Conservation (phyloP, 2,329 filamentous ascomycete genomes). For the Juglanconis sp. region DNA sequence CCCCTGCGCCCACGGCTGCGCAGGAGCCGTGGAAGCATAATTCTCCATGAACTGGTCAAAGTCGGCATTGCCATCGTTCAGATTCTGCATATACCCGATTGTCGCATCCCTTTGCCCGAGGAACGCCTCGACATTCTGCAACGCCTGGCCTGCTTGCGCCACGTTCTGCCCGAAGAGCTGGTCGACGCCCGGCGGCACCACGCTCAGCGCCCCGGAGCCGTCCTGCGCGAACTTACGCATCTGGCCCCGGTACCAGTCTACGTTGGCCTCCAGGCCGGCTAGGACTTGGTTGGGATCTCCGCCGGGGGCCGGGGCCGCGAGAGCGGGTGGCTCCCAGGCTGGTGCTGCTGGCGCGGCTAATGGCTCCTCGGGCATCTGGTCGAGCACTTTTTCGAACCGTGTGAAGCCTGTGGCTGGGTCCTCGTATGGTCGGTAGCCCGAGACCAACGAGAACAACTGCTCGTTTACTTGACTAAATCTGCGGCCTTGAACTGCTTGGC, state of each 20-base stretch:
- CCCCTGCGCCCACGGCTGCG: too few relatives aligned
- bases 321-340: too few relatives aligned
- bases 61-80: background rate
- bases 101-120: slow-evolving; percentile 1
- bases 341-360: too few relatives aligned
- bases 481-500: background rate
- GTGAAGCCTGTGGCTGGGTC: background rate
- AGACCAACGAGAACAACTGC: background rate
- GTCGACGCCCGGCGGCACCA: background rate
- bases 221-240: background rate
- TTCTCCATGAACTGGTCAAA: too few relatives aligned
- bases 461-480: background rate
- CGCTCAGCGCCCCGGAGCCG: background rate
- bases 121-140: slow-evolving; percentile 4
- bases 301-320: too few relatives aligned
- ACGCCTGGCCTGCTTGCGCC: background rate
- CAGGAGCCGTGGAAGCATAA: too few relatives aligned
- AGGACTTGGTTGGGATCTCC: too few relatives aligned
- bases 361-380: too few relatives aligned
- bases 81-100: background rate
- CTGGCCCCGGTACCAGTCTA: too few relatives aligned
- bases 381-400: background rate
- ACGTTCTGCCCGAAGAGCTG: background rate
- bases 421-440: background rate
- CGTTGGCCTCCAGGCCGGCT: too few relatives aligned